Evolutionary conservation across 345 rosid genomes (phyloP), one percentile per base, ranked within the genome.

Genomic region (Arabidopsis suecica): DNA sequence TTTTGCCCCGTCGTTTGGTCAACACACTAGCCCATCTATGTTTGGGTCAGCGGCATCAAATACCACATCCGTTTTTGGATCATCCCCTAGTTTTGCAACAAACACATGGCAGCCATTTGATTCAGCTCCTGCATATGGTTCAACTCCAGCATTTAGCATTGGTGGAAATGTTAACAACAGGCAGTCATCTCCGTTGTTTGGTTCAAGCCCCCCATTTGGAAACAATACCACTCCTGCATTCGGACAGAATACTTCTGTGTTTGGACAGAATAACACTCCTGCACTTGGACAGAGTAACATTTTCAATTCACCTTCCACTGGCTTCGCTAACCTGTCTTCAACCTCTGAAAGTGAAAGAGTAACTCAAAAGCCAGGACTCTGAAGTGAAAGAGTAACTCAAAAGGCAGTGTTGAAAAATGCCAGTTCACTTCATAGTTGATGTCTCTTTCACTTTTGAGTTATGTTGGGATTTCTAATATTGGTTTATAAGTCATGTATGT

Each of bases 121-220:
- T 73, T 74, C 89, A 47, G 48, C 69, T 55, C 67, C 83, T 65
- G 80, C 81, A 66, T 86, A 74, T 67, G 85, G 81, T 61, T 68
- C 78, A 67, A 55, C 82, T 51, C 68, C 88, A 16, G 58, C 84
- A 60, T 86, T 90, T 76, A 77, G 58, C 78, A 50, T 72, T 44
- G 77, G 77, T 63, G 48, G 74, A 53, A 75, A 32, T 68, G 82
- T 90, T 77, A 68, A 72, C 40, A 79, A 80, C 75, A 84, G 83
- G 48, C 98, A 86, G 78, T 57, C 93, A 37, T 67, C 96, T 71
- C 79, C 87, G 9, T 72, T 87, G 69, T 95, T 87, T 75, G 79
- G 72, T 65, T 74, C 97, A 33, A 78, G 70, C 23, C 79, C 88
- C 36, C 56, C 85, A 34, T 55, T 79, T 64, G 82, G 81, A 32